These are phyloP conservation scores for Parachaetomium inaequale DNA, from an alignment of 495 filamentous ascomycete genomes.

Conservation along the genomic window DNA sequence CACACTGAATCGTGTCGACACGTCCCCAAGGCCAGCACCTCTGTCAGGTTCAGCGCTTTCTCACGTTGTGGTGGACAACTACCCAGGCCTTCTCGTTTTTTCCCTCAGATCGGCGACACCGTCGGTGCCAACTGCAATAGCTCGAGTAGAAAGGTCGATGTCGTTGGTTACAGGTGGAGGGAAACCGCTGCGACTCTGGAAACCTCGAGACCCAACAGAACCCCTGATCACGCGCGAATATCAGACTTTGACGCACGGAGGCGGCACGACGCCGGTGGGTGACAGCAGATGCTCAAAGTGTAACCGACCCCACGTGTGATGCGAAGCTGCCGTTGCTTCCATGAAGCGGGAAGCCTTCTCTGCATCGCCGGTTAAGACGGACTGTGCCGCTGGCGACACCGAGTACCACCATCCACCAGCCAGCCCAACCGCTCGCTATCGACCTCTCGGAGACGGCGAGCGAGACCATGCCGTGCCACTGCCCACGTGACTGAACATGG, in stretches of 20 bases:
- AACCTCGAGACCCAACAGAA: background rate
- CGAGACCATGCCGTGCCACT: background rate
- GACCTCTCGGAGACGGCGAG: background rate
- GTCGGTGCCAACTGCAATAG: no score
- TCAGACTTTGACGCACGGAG: background rate
- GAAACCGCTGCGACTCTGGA: background rate
- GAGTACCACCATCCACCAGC: background rate
- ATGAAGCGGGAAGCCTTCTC: background rate
- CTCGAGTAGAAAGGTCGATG: background rate
- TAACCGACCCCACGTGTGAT: slow-evolving; percentile 9
- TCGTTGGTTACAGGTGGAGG: background rate
- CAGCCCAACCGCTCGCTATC: background rate
- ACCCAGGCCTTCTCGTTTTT: no score
- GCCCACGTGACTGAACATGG: background rate
- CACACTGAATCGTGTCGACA: no score
- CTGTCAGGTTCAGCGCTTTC: no score
- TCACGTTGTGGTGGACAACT: no score
- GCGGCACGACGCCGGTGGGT: background rate
- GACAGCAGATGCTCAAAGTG: background rate
- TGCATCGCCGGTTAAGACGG: background rate
- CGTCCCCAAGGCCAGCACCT: no score
- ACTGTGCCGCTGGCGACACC: slow-evolving; percentile 15
- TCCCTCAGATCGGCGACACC: no score
- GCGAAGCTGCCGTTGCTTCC: background rate
- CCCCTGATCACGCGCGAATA: no score